Evolutionary conservation across 2,329 filamentous ascomycete species (phyloP).

Genomic region (Didymella exigua): DNA sequence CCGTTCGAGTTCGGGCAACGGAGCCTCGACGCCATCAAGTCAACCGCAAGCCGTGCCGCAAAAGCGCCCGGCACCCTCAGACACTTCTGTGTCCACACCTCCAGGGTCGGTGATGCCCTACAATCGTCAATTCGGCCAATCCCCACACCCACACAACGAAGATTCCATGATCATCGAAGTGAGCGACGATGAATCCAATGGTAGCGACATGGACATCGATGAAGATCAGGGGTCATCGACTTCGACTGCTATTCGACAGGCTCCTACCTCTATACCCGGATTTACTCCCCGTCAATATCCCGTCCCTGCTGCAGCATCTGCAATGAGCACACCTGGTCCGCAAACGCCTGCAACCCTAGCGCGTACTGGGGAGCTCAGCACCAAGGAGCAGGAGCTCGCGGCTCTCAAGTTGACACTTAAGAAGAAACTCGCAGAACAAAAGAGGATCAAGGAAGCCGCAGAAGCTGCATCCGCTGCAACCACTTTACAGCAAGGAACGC

Average conservation of each 20-base stretch:
- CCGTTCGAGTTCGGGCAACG: constrained; percentile 10
- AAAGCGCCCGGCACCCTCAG: constrained; percentile 71
- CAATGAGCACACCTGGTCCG: constrained; percentile 41
- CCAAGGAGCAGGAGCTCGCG: constrained; percentile 58
- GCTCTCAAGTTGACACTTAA: constrained; percentile 45
- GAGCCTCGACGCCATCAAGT: constrained; percentile 12
- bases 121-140: constrained; percentile 69
- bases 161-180: constrained; percentile 80
- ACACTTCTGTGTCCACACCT: constrained; percentile 62
- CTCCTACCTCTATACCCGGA: constrained; percentile 25
- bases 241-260: constrained; percentile 17
- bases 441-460: constrained; percentile 27
- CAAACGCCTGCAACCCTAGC: constrained; percentile 46
- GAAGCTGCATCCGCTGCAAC: constrained; percentile 16
- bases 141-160: constrained; percentile 54
- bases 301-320: constrained; percentile 29
- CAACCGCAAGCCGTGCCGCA: constrained; percentile 19
- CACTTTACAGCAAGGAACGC: background rate
- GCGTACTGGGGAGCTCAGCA: constrained; percentile 52
- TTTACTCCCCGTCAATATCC: constrained; percentile 36
- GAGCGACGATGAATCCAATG: constrained; percentile 72
- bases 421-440: constrained; percentile 34
- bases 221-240: constrained; percentile 56
- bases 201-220: constrained; percentile 68
- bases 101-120: constrained; percentile 36